These are phyloP conservation scores for Vitellaria paradoxa DNA, from an alignment of 179 eudicot species.

Conservation along the genomic window DNA sequence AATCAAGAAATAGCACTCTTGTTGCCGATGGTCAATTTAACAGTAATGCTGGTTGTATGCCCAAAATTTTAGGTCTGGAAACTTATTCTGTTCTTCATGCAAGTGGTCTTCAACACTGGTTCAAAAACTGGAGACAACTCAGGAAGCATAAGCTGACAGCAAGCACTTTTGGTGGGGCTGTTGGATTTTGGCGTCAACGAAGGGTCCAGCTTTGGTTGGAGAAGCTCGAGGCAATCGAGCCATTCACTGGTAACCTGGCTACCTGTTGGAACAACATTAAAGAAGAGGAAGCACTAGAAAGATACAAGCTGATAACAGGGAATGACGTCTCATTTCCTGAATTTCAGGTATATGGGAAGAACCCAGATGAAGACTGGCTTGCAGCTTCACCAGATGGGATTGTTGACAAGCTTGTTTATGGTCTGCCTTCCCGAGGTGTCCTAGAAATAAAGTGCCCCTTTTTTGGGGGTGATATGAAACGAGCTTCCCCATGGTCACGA, in stretches of 20 bases:
- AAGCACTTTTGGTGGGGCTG: slow-evolving; percentile 67
- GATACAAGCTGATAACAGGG: slow-evolving; percentile 68
- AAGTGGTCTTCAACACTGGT: slow-evolving; percentile 52
- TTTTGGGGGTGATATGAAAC: slow-evolving; percentile 51
- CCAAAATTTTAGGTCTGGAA: slow-evolving; percentile 12
- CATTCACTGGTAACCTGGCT: slow-evolving; percentile 63
- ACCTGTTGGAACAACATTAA: slow-evolving; percentile 78
- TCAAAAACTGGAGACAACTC: slow-evolving; percentile 75
- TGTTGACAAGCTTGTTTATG: slow-evolving; percentile 41
- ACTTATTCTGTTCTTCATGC: slow-evolving; percentile 41
- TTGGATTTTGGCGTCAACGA: slow-evolving; percentile 67
- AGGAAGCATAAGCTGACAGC: slow-evolving; percentile 73
- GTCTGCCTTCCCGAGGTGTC: slow-evolving; percentile 55
- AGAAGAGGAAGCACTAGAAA: slow-evolving; percentile 79
- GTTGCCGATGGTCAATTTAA: background rate
- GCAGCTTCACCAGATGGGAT: slow-evolving; percentile 87
- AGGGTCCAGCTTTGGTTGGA: slow-evolving; percentile 76
- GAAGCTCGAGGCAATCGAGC: slow-evolving; percentile 64
- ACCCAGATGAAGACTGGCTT: slow-evolving; percentile 60
- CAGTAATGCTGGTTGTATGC: background rate
- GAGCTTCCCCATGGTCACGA: slow-evolving; percentile 53
- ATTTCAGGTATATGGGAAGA: slow-evolving; percentile 52
- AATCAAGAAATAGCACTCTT: background rate
- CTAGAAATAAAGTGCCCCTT: slow-evolving; percentile 80
- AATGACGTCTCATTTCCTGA: slow-evolving; percentile 49